Percentiles rank a stretch among this genome's conserved stretches.
Conservation (phyloP, 352 stramenopile genomes). For the Globisporangium irregulare region DNA sequence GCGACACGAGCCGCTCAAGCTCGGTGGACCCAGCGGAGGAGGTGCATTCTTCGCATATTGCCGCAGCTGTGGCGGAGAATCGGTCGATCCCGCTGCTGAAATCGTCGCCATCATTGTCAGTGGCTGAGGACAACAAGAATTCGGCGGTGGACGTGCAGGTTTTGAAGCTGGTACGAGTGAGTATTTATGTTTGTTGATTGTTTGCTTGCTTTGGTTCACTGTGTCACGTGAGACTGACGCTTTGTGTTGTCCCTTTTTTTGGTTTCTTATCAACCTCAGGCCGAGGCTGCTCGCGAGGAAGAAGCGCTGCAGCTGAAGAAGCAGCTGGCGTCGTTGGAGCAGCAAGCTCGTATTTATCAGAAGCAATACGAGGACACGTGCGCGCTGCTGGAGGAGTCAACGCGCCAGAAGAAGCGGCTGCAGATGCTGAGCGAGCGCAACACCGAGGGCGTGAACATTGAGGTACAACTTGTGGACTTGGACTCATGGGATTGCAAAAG, state of each 20-base stretch:
- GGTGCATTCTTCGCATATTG: constrained; percentile 31
- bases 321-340: constrained; percentile 43
- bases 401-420: constrained; percentile 52
- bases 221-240: neutral
- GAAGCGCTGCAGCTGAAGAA: constrained; percentile 42
- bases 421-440: constrained; percentile 43
- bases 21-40: constrained; percentile 26
- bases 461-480: constrained; percentile 30
- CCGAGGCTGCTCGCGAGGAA: constrained; percentile 29
- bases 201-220: no score
- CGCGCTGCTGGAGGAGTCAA: constrained; percentile 48
- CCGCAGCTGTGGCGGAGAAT: constrained; percentile 40
- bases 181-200: neutral
- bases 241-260: neutral
- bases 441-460: constrained; percentile 51
- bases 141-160: constrained; percentile 16
- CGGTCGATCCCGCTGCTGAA: constrained; percentile 39
- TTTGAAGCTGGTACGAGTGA: constrained; percentile 26
- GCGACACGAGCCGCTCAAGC: constrained; percentile 31
- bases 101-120: constrained; percentile 10
- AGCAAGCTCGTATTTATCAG: constrained; percentile 38
- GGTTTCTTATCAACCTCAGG: constrained; percentile 16
- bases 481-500: no score
- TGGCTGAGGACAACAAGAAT: neutral
- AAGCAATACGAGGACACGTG: constrained; percentile 65